Conservation (phyloP, 352 stramenopile species). For the Thalassiosira hispida region DNA sequence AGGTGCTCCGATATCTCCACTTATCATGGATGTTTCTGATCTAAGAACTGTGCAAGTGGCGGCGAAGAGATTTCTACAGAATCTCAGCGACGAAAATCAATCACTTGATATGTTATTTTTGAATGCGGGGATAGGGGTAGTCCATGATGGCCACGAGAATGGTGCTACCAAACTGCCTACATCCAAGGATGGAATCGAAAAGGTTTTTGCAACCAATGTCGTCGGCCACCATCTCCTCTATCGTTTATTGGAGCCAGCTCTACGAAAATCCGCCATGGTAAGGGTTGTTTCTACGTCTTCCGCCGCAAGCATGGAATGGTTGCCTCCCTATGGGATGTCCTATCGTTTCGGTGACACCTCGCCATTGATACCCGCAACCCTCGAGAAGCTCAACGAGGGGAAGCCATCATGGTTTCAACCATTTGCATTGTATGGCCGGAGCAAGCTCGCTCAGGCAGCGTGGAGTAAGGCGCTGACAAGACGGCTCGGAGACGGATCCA, state of each 20-base stretch:
- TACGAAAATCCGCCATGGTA: constrained; percentile 35
- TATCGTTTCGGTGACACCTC: constrained; percentile 16
- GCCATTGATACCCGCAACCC: constrained; percentile 16
- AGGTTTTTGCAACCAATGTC: constrained; percentile 62
- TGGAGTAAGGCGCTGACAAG: constrained; percentile 54
- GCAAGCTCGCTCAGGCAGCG: constrained; percentile 62
- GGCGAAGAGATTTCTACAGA: constrained; percentile 20
- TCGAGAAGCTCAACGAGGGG: constrained; percentile 51
- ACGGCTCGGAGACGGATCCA: constrained; percentile 25
- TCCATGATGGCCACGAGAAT: constrained; percentile 15
- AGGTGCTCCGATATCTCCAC: constrained; percentile 3
- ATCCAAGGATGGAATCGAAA: constrained; percentile 60
- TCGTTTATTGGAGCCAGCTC: constrained; percentile 48
- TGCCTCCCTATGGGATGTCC: too few species aligned
- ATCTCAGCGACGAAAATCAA: constrained; percentile 15
- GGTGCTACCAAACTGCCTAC: constrained; percentile 16
- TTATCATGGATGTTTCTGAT: constrained; percentile 57
- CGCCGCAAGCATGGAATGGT: constrained; percentile 12
- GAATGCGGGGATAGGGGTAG: constrained; percentile 63
- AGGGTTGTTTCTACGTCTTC: constrained; percentile 60
- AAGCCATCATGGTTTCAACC: not conserved
- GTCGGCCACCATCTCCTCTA: constrained; percentile 66
- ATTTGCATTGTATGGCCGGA: constrained; percentile 50
- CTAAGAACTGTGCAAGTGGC: constrained; percentile 46
- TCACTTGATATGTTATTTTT: constrained; percentile 66